These are phyloP conservation scores for Botrytis elliptica DNA, from an alignment of 2,329 filamentous ascomycete species.

Conservation along the genomic window DNA sequence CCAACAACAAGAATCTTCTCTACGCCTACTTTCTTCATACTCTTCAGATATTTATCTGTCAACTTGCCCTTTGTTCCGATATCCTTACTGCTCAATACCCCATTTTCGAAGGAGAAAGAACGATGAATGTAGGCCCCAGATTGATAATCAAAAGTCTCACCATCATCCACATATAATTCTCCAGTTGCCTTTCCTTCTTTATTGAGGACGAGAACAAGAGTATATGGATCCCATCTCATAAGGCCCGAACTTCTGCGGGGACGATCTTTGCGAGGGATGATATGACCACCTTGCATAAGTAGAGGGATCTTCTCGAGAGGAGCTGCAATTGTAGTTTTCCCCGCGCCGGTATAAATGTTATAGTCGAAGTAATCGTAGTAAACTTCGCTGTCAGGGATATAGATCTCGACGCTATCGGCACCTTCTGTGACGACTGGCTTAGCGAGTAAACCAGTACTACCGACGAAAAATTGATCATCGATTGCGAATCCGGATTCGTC, in stretches of 20 bases:
- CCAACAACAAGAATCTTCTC: constrained; percentile 85
- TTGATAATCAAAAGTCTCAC: constrained; percentile 86
- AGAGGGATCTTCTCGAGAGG: constrained; percentile 85
- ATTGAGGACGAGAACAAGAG: constrained; percentile 73
- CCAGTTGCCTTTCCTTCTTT: constrained; percentile 72
- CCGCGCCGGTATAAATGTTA: constrained; percentile 66
- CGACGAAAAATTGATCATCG: constrained; percentile 92
- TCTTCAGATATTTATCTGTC: constrained; percentile 72
- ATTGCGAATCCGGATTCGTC: constrained; percentile 85
- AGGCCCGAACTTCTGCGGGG: constrained; percentile 81
- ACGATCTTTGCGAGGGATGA: constrained; percentile 85
- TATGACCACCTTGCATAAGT: constrained; percentile 88
- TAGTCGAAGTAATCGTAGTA: constrained; percentile 98
- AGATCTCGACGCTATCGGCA: constrained; percentile 71
- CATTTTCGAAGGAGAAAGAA: constrained; percentile 63
- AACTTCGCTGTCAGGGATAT: constrained; percentile 81
- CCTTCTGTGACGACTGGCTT: constrained; percentile 86
- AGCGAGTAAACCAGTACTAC: constrained; percentile 81
- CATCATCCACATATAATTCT: constrained; percentile 87
- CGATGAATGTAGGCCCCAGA: constrained; percentile 86
- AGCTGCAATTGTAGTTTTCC: constrained; percentile 68
- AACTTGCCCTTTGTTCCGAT: constrained; percentile 57
- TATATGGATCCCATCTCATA: constrained; percentile 96
- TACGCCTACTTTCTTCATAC: constrained; percentile 73
- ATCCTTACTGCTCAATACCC: constrained; percentile 67